Evolutionary conservation across 305 asterid genomes (phyloP), one percentile per base, ranked within the genome.

Genomic region (Fraxinus floribunda): DNA sequence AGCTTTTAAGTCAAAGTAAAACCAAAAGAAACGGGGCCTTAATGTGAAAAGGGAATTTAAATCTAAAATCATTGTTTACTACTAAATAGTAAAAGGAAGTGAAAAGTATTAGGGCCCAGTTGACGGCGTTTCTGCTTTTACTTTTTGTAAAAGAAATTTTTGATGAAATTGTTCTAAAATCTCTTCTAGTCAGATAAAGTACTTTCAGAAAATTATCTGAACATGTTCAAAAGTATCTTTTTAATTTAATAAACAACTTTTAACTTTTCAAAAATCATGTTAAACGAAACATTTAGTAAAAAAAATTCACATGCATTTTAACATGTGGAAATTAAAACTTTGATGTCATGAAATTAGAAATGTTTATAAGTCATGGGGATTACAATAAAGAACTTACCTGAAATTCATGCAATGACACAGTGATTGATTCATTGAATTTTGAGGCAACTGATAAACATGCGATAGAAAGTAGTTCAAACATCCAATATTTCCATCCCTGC

Each of bases 381-480:
- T 46, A 49, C 60, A 49, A 49, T 15, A 15, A 15, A 15, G 7
- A 49, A 15, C 20, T 1, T 3, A 13, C 98, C 98, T 93, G 93
- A 73, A 92, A 83, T 79, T 91, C 89, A 80, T 76, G 77, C 82
- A 92, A 83, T 0, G 85, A 52, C 60, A 73, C 88, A 18, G 83
- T 15, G 10, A 26, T 39, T 34, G 93, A 83, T 62, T 93, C 97
- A 36, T 87, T 83, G 87, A 90, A 90, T 82, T 95, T 95, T 20
- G 92, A 73, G 0, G 98, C 91, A 6, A 93, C 86, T 0, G 96
- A 89, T 75, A 95, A 86, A 82, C 97, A 95, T 0, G 98, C 91
- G 5, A 91, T 79, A 0, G 95, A 79, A 8, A 95, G 90, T 75
- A 95, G 84, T 35, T 95, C 92, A 32, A 92, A 88, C 93, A 84